Base-by-base conservation (phyloP, 257 asterid species). In the Solanum pennellii region DNA sequence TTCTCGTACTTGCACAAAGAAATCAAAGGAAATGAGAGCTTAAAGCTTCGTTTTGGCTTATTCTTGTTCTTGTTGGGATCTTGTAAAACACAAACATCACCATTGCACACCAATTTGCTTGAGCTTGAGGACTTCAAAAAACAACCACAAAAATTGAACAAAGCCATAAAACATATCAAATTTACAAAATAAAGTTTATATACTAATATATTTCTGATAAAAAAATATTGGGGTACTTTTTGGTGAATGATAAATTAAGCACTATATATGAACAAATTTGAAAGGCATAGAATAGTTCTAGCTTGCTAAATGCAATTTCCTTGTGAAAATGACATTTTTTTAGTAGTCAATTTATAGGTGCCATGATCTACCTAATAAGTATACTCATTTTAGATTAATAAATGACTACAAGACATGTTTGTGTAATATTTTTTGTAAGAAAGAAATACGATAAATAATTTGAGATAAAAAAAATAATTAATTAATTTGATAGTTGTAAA, bases 321-420 rank as follows among this genome's bases (percentile, higher is more conserved):
- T 15, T 27, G 66, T 45, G 66, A 79, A 79, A 45, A 79, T 77
- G 39, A 33, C 84, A 44, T 4, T 12, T 52, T 47, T 16, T 16
- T 80, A 47, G 5, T 23, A 80, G 85, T 80, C 85, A 47, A 80
- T 80, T 80, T 47, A 47, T 80, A 47, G 85, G 66, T 15, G 10
- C 18, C 44, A 47, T 29, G 68, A 10, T 39, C 85, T 47, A 80
- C 84, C 84, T 42, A 69, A 76, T 76, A 75, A 39, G 20, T 68
- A 62, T 62, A 62, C 71, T 10, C 14, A 62, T n/a, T 62, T 62
- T 62, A 62, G 74, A 68, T 33, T 27, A 68, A 71, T 71, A 31
- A 71, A 71, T 31, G 76, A 31, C 15, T 71, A 31, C 13, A 15
- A 68, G 39, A 14, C 21, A 6, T 68, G 6, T 68, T 27, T 18